Percentiles rank a stretch among this genome's conserved stretches.
phyloP scores from a whole-genome alignment of 140 eudicot species.

The Stevia rebaudiana region DNA sequence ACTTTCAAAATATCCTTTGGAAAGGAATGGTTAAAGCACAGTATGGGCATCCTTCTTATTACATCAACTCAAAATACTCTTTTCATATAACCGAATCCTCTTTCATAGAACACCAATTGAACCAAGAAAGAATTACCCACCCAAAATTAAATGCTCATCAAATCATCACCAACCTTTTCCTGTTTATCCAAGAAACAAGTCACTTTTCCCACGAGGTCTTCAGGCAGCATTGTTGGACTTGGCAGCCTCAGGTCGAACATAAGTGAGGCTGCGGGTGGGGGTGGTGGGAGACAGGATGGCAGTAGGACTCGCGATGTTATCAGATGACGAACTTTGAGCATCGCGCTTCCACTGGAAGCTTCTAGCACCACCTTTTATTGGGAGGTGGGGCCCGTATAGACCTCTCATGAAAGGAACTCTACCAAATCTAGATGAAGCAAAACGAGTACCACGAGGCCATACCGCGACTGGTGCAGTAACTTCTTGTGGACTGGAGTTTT shows the following conservation, averaged over 20 bases:
- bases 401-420: constrained; percentile 63
- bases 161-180: background rate
- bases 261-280: constrained; percentile 6
- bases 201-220: background rate
- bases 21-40: background rate
- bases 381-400: constrained; percentile 40
- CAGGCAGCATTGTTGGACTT: background rate
- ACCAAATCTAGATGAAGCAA: constrained; percentile 55
- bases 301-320: constrained; percentile 26
- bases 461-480: constrained; percentile 27
- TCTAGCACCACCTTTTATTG: constrained; percentile 68
- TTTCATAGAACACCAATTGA: background rate
- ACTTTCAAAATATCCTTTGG: background rate
- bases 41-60: background rate
- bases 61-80: background rate
- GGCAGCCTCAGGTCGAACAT: constrained; percentile 1
- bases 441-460: constrained; percentile 62
- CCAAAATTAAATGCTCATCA: background rate
- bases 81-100: background rate
- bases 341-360: constrained; percentile 96
- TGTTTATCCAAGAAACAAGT: background rate
- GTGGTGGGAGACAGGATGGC: constrained; percentile 30
- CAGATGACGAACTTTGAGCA: constrained; percentile 33
- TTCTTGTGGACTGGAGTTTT: constrained; percentile 61
- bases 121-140: background rate